Evolutionary conservation across 2,329 filamentous ascomycete species (phyloP).

Genomic region (Bipolaris sorokiniana): DNA sequence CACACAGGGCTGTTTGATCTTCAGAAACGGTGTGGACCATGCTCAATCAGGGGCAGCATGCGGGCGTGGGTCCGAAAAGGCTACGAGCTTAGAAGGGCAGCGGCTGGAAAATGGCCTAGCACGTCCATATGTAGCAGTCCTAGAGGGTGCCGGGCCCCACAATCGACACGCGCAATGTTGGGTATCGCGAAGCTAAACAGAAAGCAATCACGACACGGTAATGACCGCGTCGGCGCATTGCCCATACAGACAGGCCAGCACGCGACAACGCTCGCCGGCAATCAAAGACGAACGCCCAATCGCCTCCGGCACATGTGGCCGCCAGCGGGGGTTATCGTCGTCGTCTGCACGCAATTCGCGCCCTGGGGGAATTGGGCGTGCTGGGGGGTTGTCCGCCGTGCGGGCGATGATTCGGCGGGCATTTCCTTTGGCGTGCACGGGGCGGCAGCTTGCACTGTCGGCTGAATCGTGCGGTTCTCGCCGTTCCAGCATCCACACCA

Average conservation of each 20-base stretch:
- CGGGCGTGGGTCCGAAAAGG: slow-evolving; percentile 40
- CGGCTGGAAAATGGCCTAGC: slow-evolving; percentile 39
- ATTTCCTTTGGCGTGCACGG: slow-evolving; percentile 36
- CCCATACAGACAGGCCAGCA: slow-evolving; percentile 22
- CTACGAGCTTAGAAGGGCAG: slow-evolving; percentile 41
- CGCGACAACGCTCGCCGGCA: slow-evolving; percentile 22
- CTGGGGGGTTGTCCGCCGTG: slow-evolving; percentile 28
- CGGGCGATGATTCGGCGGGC: slow-evolving; percentile 39
- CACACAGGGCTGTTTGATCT: slow-evolving; percentile 36
- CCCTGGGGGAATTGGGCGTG: slow-evolving; percentile 44
- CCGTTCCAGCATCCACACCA: slow-evolving; percentile 22
- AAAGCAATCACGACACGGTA: slow-evolving; percentile 20
- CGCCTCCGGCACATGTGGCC: slow-evolving; percentile 28
- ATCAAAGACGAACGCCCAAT: slow-evolving; percentile 27
- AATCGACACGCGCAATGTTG: slow-evolving; percentile 43
- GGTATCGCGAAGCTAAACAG: slow-evolving; percentile 37
- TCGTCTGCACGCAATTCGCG: slow-evolving; percentile 38
- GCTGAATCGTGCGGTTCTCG: slow-evolving; percentile 26
- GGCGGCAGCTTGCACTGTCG: slow-evolving; percentile 33
- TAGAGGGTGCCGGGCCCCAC: slow-evolving; percentile 38
- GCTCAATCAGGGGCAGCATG: slow-evolving; percentile 40
- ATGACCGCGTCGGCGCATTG: slow-evolving; percentile 11
- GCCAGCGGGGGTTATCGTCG: slow-evolving; percentile 18
- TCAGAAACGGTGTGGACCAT: slow-evolving; percentile 31
- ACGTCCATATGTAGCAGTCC: slow-evolving; percentile 31